Conservation (phyloP, 2,329 filamentous ascomycete genomes). For the Fusarium abutilonis region DNA sequence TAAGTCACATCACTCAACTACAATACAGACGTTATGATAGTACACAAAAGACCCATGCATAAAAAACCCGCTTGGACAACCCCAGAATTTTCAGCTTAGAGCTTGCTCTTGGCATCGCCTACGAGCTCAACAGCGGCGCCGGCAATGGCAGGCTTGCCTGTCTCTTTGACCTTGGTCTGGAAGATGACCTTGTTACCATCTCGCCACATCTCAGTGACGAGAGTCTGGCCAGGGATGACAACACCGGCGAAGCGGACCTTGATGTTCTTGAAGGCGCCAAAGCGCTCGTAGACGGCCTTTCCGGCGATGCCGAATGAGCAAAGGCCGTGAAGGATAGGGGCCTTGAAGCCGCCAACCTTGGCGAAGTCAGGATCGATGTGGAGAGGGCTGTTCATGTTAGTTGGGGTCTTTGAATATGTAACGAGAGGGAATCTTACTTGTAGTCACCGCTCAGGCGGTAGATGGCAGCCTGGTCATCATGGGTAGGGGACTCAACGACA, state of each 20-base stretch:
- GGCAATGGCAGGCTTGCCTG: conserved; percentile 86
- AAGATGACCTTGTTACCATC: conserved; percentile 82
- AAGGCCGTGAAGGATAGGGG: conserved; percentile 94
- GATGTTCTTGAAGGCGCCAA: conserved; percentile 86
- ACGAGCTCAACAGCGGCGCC: conserved; percentile 82
- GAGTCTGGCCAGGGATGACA: conserved; percentile 87
- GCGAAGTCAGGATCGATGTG: conserved; percentile 95
- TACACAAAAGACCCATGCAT: conserved; percentile 29
- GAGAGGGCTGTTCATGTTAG: conserved; percentile 67
- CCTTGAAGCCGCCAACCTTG: conserved; percentile 94
- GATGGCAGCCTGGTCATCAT: conserved; percentile 88
- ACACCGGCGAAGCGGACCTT: conserved; percentile 91
- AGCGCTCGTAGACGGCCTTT: conserved; percentile 88
- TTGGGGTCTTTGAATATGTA: not conserved
- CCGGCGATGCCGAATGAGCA: conserved; percentile 92
- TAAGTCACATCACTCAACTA: conserved; percentile 34
- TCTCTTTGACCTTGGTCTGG: conserved; percentile 91
- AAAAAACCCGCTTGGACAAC: conserved; percentile 19
- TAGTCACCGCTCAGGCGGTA: conserved; percentile 95
- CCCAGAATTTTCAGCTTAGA: conserved; percentile 36
- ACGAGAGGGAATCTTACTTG: conserved; percentile 63
- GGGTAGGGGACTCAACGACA: conserved; percentile 86
- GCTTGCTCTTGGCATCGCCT: conserved; percentile 46
- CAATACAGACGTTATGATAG: conserved; percentile 44
- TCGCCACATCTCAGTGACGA: conserved; percentile 95